These are phyloP conservation scores for rapeseed (Brassica napus) DNA, from an alignment of 345 rosid species.

Conservation along the genomic window DNA sequence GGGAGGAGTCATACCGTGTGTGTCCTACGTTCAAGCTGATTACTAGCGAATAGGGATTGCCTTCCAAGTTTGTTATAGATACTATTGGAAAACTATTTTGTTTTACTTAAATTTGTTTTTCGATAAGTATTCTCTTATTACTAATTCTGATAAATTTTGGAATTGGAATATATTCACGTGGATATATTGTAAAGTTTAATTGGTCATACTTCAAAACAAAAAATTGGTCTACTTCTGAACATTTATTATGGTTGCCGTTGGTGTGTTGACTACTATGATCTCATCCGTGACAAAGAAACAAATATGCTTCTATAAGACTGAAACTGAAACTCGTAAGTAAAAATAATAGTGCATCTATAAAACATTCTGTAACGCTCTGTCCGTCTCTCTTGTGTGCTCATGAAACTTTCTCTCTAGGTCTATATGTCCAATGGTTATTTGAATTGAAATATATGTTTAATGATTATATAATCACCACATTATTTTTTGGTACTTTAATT, in stretches of 20 bases:
- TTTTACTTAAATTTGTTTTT: neutral
- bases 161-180: neutral
- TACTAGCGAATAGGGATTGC: constrained; percentile 32
- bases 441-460: too few relatives aligned
- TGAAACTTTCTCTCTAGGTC: neutral
- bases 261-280: neutral
- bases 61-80: constrained; percentile 30
- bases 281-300: neutral
- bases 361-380: neutral
- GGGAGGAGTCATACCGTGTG: constrained; percentile 25
- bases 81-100: neutral
- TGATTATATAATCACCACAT: too few relatives aligned
- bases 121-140: neutral
- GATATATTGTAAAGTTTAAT: constrained; percentile 30
- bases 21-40: constrained; percentile 24
- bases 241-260: neutral
- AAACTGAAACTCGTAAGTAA: neutral
- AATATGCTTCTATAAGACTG: neutral
- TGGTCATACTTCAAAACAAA: neutral
- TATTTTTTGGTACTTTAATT: too few relatives aligned
- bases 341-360: neutral
- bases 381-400: neutral
- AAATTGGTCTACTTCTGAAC: neutral
- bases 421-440: too few relatives aligned
- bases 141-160: neutral